Evolutionary conservation across 2,329 filamentous ascomycete genomes (phyloP), one percentile per base, ranked within the genome.

Genomic region (Trichoderma gracile): DNA sequence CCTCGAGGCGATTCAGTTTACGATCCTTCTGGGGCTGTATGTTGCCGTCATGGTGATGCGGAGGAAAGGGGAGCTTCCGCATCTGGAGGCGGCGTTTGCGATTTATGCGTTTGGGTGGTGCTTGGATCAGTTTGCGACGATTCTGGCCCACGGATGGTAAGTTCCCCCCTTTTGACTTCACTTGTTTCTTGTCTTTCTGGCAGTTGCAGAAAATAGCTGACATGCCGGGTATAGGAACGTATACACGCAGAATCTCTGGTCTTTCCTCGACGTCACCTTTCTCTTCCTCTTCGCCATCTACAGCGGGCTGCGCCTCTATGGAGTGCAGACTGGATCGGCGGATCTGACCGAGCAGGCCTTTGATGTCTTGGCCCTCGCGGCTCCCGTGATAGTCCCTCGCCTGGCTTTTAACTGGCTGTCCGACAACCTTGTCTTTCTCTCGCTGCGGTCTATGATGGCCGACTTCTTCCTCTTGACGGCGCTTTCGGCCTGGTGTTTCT

Each of bases 241-340:
- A 1, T 93, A 95, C 72, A 93, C 91, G 0, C 91, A 96, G 74
- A 94, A 95, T 70, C 79, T 96, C 3, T 96, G 92, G 92, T 92
- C 91, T 0, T 95, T 96, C 71, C 83, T 96, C 17, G 92, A 95
- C 73, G 87, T 94, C 53, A 86, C 86, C 5, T 96, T 94, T 71
- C 84, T 87, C n/a, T 70, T 82, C 47, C 88, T 95, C 38, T 95
- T 91, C 73, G 79, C 82, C 70, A 76, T 82, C 17, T 95, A 94
- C 74, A 79, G 93, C 7, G 74, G 84, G 30, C 74, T 93, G 38
- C 88, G 92, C 5, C 76, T 92, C 15, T 84, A 89, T 70, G 88
- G 88, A 38, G 84, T 86, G 75, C 78, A 80, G 12, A 80, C 77
- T 1, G 81, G 76, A 3, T 78, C 82, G 9, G 69, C 80, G 3